Conservation (phyloP, 306 rosid species). For the Inga laurina region DNA sequence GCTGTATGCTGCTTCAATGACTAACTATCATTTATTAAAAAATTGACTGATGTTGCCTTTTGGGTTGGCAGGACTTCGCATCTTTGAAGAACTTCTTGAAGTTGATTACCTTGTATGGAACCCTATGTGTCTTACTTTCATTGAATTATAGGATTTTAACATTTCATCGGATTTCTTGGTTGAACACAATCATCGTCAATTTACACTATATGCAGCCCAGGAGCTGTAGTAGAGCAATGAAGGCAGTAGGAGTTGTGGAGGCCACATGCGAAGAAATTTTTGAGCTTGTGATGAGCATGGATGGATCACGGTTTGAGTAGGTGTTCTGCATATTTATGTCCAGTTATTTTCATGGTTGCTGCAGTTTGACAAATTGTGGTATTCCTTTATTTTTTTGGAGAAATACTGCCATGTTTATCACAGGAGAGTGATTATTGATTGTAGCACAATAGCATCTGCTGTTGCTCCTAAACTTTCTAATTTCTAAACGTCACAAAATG, state of each 20-base stretch:
- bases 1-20: slow-evolving; percentile 11
- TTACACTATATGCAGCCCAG: slow-evolving; percentile 77
- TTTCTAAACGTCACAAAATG: neutral
- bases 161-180: slow-evolving; percentile 24
- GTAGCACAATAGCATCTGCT: slow-evolving; percentile 12
- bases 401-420: slow-evolving; percentile 1
- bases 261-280: slow-evolving; percentile 96
- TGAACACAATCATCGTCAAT: slow-evolving; percentile 36
- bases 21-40: slow-evolving; percentile 24
- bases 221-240: slow-evolving; percentile 98
- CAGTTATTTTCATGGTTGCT: slow-evolving; percentile 13
- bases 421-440: slow-evolving; percentile 16
- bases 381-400: slow-evolving; percentile 23
- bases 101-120: slow-evolving; percentile 94
- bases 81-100: slow-evolving; percentile 92
- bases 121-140: slow-evolving; percentile 24
- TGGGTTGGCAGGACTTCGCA: slow-evolving; percentile 80
- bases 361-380: slow-evolving; percentile 18
- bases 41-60: slow-evolving; percentile 27
- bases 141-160: slow-evolving; percentile 23
- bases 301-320: slow-evolving; percentile 98
- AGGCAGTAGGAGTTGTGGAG: slow-evolving; percentile 99
- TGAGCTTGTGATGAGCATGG: slow-evolving; percentile 99
- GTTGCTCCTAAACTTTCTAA: neutral
- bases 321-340: slow-evolving; percentile 56